Conservation (phyloP, 2,329 filamentous ascomycete species). For the Botryotinia globosa region DNA sequence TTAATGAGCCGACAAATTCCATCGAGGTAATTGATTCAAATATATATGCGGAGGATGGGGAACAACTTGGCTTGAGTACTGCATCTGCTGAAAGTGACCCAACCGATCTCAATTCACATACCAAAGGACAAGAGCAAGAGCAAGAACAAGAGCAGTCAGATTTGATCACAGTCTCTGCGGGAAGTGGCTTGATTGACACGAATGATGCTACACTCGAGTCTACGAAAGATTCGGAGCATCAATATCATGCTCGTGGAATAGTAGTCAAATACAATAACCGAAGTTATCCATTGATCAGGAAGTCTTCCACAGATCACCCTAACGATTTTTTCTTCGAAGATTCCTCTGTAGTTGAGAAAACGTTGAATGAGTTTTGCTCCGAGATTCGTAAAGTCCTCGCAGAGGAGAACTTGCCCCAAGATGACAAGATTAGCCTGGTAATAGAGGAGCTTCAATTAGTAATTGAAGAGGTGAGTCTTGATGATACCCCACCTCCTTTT, state of each 20-base stretch:
- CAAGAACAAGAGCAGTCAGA: background rate
- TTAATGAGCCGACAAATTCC: background rate
- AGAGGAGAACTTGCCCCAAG: conserved; percentile 50
- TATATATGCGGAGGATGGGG: background rate
- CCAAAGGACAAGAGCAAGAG: background rate
- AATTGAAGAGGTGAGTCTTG: conserved; percentile 53
- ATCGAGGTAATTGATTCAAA: conserved; percentile 1
- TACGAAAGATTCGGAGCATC: background rate
- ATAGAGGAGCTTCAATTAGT: conserved; percentile 55
- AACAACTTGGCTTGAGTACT: background rate
- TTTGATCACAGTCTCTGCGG: background rate
- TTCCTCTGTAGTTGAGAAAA: conserved; percentile 50
- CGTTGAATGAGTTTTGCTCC: conserved; percentile 53
- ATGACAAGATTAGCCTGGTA: conserved; percentile 55
- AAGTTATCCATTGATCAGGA: conserved; percentile 18
- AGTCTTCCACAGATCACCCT: conserved; percentile 43
- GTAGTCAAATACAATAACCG: conserved; percentile 18
- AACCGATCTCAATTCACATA: background rate
- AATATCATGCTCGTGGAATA: conserved; percentile 14
- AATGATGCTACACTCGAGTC: background rate
- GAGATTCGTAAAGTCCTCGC: conserved; percentile 54
- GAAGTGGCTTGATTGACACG: background rate
- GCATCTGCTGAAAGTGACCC: background rate
- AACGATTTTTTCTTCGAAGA: conserved; percentile 57
- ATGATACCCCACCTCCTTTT: background rate